Percentiles rank a stretch among this genome's conserved stretches.
These are phyloP conservation scores for Sonneratia alba DNA, from an alignment of 345 rosid species.

Conservation along the genomic window DNA sequence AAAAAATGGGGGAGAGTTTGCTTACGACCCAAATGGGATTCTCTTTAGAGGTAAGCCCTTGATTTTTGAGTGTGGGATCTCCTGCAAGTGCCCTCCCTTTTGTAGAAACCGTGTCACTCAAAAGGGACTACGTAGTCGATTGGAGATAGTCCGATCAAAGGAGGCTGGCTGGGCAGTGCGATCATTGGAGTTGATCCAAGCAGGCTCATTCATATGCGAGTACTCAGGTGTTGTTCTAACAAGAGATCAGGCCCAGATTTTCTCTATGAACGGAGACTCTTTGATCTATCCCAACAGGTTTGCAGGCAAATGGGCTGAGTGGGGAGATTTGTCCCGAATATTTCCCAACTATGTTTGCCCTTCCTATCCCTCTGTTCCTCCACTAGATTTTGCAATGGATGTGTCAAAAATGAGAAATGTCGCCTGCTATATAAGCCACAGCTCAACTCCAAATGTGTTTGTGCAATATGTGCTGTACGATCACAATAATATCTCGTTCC, in stretches of 20 bases:
- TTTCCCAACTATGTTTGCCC: constrained; percentile 45
- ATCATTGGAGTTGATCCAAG: constrained; percentile 68
- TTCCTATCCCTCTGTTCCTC: constrained; percentile 62
- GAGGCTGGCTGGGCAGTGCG: constrained; percentile 95
- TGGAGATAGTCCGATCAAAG: constrained; percentile 82
- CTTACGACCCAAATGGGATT: constrained; percentile 61
- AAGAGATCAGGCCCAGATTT: constrained; percentile 73
- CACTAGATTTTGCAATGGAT: constrained; percentile 90
- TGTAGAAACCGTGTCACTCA: constrained; percentile 81
- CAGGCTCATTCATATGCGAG: constrained; percentile 88
- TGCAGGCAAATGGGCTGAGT: constrained; percentile 57
- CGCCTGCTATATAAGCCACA: constrained; percentile 89
- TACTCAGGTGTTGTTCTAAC: constrained; percentile 84
- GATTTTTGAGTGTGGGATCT: constrained; percentile 70
- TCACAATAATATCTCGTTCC: constrained; percentile 81
- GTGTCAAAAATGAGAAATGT: constrained; percentile 88
- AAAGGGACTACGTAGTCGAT: constrained; percentile 49
- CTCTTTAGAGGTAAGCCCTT: constrained; percentile 65
- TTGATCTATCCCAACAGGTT: constrained; percentile 70
- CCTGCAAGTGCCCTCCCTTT: constrained; percentile 66
- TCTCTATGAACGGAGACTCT: constrained; percentile 73
- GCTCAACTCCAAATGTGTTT: constrained; percentile 73
- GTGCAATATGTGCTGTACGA: constrained; percentile 81
- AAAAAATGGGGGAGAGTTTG: constrained; percentile 77
- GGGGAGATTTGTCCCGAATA: constrained; percentile 88